Base-by-base conservation (phyloP, 83 land plant genomes). In the Diphasiastrum complanatum region DNA sequence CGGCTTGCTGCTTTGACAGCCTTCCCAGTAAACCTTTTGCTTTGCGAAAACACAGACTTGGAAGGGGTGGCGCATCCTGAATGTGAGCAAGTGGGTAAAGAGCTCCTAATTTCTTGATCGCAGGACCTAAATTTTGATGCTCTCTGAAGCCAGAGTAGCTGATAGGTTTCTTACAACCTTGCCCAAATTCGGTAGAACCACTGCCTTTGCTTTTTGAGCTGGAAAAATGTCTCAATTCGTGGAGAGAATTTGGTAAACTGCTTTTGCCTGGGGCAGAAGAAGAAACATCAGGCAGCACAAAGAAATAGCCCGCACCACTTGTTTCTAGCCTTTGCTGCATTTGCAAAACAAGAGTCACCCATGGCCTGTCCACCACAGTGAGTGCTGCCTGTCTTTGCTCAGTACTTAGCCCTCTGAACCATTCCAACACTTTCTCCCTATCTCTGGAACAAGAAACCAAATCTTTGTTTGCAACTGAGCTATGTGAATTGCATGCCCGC, bases 21-120 rank as follows among this genome's bases (percentile, higher is more conserved):
- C 99, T 68, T 18, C 81, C 55, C 20, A 93, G 65, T 16, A 93
- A 79, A 35, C 99, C 99, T 14, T 64, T 67, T 5, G 86, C 86
- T 45, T 69, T 76, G 22, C 87, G 72, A 35, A 66, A 93, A 60
- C 83, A 81, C 29, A 93, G 60, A 50, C 77, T 67, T 8, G 99
- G 99, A 6, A 93, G 77, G 36, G 51, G 29, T 18, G 23, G 23
- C 19, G 22, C 19, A 50, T n/a, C n/a, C n/a, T n/a, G n/a, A n/a
- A n/a, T n/a, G n/a, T n/a, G n/a, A n/a, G n/a, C n/a, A n/a, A n/a
- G n/a, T n/a, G n/a, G n/a, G n/a, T n/a, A n/a, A n/a, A n/a, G n/a
- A n/a, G n/a, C n/a, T n/a, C n/a, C n/a, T n/a, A n/a, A n/a, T n/a
- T n/a, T n/a, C n/a, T n/a, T n/a, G n/a, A n/a, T n/a, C n/a, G n/a